Base-by-base conservation (phyloP, 768 basidiomycete genomes). In the Hericium coralloides region DNA sequence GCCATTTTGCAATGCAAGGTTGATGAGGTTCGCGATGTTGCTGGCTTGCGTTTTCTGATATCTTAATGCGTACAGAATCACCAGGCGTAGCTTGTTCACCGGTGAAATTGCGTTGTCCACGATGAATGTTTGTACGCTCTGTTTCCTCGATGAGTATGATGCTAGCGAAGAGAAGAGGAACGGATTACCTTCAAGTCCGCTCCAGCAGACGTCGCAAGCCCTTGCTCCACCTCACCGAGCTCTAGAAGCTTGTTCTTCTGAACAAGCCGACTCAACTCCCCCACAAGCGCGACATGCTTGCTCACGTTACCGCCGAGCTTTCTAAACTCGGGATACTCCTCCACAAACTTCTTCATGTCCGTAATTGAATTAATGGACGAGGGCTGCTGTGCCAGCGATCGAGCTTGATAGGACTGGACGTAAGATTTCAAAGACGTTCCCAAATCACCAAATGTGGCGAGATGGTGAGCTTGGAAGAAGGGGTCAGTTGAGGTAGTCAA, bases 311-410 rank as follows among this genome's bases (percentile, higher is more conserved):
- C 95, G 1, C 97, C 94, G 31, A 99, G 78, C 68, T 95, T 95
- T 63, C 87, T 79, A 66, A 98, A 98, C 70, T 99, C 97, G 1
- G 97, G 97, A 71, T 95, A 99, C 64, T 98, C 95, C 68, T 99
- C 97, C 2, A 99, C 90, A 64, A 95, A 95, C 9, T 80, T 84
- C 69, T 98, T 98, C 97, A 99, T 99, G 63, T 99, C 97, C 4
- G 78, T 72, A 57, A 98, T 93, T 0, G 95, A 98, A 65, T 95
- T 94, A 60, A 99, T 95, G 22, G 87, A 77, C 1, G 85, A 81
- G 0, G 88, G 84, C 0, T 82, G 79, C 52, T 92, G 81, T 3
- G 87, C 82, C 26, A 87, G 72, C n/a, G 89, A 90, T 38, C 84
- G 83, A 17, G 83, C 83, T 67, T 92, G 89, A 71, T 98, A 98